Conservation (phyloP, 352 stramenopile species). For the Hyphochytrium catenoides region DNA sequence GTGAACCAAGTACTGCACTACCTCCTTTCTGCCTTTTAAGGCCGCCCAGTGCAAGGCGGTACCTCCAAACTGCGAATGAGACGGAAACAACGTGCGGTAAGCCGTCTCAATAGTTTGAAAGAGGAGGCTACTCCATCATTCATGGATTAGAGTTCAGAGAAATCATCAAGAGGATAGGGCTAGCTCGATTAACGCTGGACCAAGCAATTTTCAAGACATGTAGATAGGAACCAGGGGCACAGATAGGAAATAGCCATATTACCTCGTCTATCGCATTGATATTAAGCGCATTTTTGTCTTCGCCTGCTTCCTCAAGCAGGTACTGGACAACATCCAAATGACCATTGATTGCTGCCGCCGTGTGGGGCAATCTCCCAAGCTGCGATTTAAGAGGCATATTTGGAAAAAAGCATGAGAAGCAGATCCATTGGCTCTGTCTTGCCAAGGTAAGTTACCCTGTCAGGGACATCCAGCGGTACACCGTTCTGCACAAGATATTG, state of each 20-base stretch:
- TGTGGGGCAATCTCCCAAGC: slow-evolving; percentile 47
- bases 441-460: slow-evolving; percentile 19
- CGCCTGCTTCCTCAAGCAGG: slow-evolving; percentile 47
- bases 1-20: slow-evolving; percentile 62
- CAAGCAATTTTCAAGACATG: no score
- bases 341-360: slow-evolving; percentile 50
- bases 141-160: no score
- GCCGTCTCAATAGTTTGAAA: no score
- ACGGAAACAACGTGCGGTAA: no score
- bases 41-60: slow-evolving; percentile 58
- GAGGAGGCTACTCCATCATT: no score
- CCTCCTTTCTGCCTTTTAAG: slow-evolving; percentile 51
- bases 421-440: neutral
- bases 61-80: slow-evolving; percentile 37
- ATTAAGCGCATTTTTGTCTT: slow-evolving; percentile 42
- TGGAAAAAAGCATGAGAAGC: neutral
- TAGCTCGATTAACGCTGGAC: no score
- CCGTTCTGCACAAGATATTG: slow-evolving; percentile 49
- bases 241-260: no score
- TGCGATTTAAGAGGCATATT: neutral
- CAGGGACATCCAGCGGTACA: slow-evolving; percentile 39
- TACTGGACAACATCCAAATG: slow-evolving; percentile 58
- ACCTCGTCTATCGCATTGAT: slow-evolving; percentile 63
- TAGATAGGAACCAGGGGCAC: no score
- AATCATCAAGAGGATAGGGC: no score